phyloP scores from a whole-genome alignment of 768 basidiomycete genomes.

The Hysterangium stoloniferum region DNA sequence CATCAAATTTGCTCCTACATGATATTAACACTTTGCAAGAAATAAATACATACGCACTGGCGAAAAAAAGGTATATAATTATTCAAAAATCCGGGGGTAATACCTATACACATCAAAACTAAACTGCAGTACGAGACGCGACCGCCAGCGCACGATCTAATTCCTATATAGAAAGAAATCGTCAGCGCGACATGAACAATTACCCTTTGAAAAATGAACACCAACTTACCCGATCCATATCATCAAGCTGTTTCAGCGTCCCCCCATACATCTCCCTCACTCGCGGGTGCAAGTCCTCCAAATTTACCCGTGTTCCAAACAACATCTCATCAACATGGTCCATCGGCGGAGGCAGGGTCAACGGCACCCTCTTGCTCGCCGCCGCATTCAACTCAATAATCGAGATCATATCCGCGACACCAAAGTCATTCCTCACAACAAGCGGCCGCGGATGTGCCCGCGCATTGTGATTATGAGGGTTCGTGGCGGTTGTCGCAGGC shows the following conservation, averaged over 20 bases:
- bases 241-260: slow-evolving; percentile 66
- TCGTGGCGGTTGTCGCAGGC: slow-evolving; percentile 14
- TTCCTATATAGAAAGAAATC: not conserved
- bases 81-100: too few relatives aligned
- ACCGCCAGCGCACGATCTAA: slow-evolving; percentile 6
- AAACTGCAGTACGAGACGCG: not conserved
- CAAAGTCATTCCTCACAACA: slow-evolving; percentile 77
- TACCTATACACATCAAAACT: not conserved
- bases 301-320: slow-evolving; percentile 58
- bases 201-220: not conserved
- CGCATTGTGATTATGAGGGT: slow-evolving; percentile 3
- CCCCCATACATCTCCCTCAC: slow-evolving; percentile 64
- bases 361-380: slow-evolving; percentile 26
- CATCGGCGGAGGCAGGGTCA: slow-evolving; percentile 30
- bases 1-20: too few relatives aligned
- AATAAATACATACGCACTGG: not conserved
- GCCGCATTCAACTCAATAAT: slow-evolving; percentile 65
- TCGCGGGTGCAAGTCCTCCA: slow-evolving; percentile 59
- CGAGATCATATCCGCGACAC: slow-evolving; percentile 78
- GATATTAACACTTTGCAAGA: too few relatives aligned
- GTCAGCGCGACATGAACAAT: not conserved
- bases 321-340: slow-evolving; percentile 66
- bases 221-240: slow-evolving; percentile 62
- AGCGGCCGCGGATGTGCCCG: slow-evolving; percentile 32
- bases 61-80: not conserved